Base-by-base conservation (phyloP, 106 monocot genomes). In the Ottelia alismoides region DNA sequence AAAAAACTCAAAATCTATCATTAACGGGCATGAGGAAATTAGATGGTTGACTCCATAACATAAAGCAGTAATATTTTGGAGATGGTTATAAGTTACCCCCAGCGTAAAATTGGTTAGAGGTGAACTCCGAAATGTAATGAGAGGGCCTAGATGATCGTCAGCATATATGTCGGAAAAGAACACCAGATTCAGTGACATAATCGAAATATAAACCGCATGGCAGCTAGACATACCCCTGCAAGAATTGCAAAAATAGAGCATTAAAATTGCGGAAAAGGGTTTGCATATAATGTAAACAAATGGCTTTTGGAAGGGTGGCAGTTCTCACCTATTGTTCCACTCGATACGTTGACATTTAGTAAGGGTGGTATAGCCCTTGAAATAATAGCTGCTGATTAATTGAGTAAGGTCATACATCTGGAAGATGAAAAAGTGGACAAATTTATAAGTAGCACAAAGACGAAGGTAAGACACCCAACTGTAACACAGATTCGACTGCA, bases 191-290 rank as follows among this genome's bases (percentile, higher is more conserved):
- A 81, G 27, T 40, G 96, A 85, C 81, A 89, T 81, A 1, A 63
- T 17, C 4, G 88, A 77, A 53, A 96, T 96, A 72, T 78, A 96
- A 66, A 96, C 53, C 40, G 96, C 96, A 82, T 84, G 88, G 31
- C 25, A 59, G 25, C 63, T 96, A 56, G 94, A 96, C 88, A 96
- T 96, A 53, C 94, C 94, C 78, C 94, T 96, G 73, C 27, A 71
- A 63, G 55, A 61, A 62, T 31, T 48, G 11, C 40, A 40, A 17
- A 52, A 50, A 17, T 35, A 72, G 47, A 58, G 11, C 49, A 18
- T 25, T 3, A 12, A 23, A 47, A 43, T n/a, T 19, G 7, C 2
- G 22, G 29, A 66, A 47, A 7, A 47, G 28, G 0, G 25, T 18
- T 25, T 21, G 9, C 22, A 47, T 29, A 29, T 14, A 18, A 28